Evolutionary conservation across 176 grass and related monocot genomes (phyloP), one percentile per base, ranked within the genome.

Genomic region (Triticum urartu): DNA sequence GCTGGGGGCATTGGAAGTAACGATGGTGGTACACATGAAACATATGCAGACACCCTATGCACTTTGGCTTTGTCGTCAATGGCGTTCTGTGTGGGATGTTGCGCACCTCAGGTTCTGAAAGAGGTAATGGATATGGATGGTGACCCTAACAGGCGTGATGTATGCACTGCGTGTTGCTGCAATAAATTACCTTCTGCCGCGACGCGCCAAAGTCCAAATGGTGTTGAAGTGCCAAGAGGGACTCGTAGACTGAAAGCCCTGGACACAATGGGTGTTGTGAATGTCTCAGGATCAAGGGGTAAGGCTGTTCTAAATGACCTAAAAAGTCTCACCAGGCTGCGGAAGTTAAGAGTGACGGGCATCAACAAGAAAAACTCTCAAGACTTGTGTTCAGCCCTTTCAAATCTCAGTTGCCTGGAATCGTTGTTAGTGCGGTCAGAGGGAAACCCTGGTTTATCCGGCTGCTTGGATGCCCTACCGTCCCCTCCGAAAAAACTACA

Each of bases 91-190:
- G 72, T 50, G 24, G 22, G 40, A 30, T 75, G 72, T 30, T 75
- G 72, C 24, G 12, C 72, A 75, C 72, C 72, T 26, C 42, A 50
- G 42, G 42, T 75, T 75, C 42, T 50, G 42, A 75, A 75, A 75
- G 72, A 75, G 72, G 42, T 75, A 30, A 75, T 75, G 72, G 72
- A 50, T 75, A 75, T 75, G 24, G 72, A 75, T 50, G 72, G 72
- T 75, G 42, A 75, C 24, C 72, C 72, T 50, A 75, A 75, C 24
- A 75, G 72, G 72, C 72, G 42, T 30, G 72, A 75, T 30, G 24
- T 50, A 30, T 75, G 72, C 42, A 75, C 72, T 75, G 72, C 24
- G 12, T 75, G 72, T 50, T 75, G 72, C 72, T 75, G 42, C 72
- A 75, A 75, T 18, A 75, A 75, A 75, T 50, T 75, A 50, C 72